Conservation (phyloP, 164 flowering plant genomes). For the Liquidambar formosana region DNA sequence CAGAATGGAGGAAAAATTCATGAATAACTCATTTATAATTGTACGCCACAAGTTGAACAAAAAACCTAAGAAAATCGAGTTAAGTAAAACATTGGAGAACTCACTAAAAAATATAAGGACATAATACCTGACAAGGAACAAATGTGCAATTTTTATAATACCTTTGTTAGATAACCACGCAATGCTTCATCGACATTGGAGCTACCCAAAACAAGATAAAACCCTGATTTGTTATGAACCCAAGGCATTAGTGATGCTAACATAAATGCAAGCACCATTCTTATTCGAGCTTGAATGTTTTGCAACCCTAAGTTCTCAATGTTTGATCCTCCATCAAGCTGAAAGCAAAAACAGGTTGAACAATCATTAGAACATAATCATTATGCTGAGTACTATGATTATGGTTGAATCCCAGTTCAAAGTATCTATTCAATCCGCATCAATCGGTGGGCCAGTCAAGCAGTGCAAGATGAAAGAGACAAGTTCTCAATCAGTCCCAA, state of each 20-base stretch:
- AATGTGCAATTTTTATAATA: constrained; percentile 16
- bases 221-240: constrained; percentile 91
- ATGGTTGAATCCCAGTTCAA: background rate
- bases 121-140: too few relatives aligned
- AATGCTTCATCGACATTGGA: constrained; percentile 97
- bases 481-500: too few relatives aligned
- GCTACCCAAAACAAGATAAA: constrained; percentile 95
- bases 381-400: background rate
- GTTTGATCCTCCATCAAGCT: constrained; percentile 97
- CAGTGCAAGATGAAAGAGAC: background rate
- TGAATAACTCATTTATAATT: background rate
- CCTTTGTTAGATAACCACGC: constrained; percentile 97
- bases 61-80: background rate
- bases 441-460: background rate
- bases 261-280: constrained; percentile 97
- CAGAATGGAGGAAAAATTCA: background rate
- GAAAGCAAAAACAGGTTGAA: constrained; percentile 6
- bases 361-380: background rate
- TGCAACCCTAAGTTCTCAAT: constrained; percentile 87
- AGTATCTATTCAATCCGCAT: background rate
- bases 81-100: background rate
- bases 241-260: constrained; percentile 95
- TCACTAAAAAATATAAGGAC: background rate
- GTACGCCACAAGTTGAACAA: background rate
- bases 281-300: constrained; percentile 93